These are phyloP conservation scores for Sarocladium oryzae DNA, from an alignment of 2,329 filamentous ascomycete genomes.

Conservation along the genomic window DNA sequence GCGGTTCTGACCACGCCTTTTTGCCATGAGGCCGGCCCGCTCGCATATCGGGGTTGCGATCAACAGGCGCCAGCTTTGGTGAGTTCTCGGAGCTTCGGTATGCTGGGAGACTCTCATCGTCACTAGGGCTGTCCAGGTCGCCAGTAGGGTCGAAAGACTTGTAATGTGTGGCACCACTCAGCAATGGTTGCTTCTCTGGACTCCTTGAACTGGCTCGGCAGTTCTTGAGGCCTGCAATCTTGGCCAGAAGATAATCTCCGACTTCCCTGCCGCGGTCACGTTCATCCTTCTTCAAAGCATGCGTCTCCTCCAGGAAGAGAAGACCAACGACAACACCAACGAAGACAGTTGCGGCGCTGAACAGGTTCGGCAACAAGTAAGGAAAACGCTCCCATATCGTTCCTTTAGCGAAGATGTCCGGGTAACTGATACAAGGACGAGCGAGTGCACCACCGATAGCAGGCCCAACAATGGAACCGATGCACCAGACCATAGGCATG, in stretches of 20 bases:
- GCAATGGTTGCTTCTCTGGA: conserved; percentile 55
- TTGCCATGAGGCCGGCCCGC: background rate
- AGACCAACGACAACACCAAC: conserved; percentile 72
- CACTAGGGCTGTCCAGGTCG: conserved; percentile 20
- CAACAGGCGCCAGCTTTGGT: conserved; percentile 33
- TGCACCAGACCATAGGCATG: conserved; percentile 97
- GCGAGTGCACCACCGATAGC: conserved; percentile 87
- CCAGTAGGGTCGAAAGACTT: conserved; percentile 2
- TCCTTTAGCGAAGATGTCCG: conserved; percentile 61
- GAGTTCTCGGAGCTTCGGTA: conserved; percentile 59
- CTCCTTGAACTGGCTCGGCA: conserved; percentile 31
- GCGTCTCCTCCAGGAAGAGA: conserved; percentile 90
- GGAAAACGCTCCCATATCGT: conserved; percentile 82
- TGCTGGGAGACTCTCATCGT: conserved; percentile 57
- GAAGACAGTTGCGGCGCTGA: conserved; percentile 73
- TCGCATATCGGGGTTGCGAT: background rate
- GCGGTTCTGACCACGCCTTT: background rate
- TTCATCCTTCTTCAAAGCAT: conserved; percentile 70
- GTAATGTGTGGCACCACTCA: conserved; percentile 24
- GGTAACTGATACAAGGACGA: conserved; percentile 77
- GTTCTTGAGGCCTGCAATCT: conserved; percentile 26
- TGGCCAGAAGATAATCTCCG: conserved; percentile 61
- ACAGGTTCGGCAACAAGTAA: conserved; percentile 87
- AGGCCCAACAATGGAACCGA: conserved; percentile 90
- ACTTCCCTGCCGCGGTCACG: conserved; percentile 71